A percentile compares a stretch with the other conserved stretches of the same genome.
Evolutionary conservation across 805 yeast genomes (phyloP).

Genomic region (Candida coleopterorum): DNA sequence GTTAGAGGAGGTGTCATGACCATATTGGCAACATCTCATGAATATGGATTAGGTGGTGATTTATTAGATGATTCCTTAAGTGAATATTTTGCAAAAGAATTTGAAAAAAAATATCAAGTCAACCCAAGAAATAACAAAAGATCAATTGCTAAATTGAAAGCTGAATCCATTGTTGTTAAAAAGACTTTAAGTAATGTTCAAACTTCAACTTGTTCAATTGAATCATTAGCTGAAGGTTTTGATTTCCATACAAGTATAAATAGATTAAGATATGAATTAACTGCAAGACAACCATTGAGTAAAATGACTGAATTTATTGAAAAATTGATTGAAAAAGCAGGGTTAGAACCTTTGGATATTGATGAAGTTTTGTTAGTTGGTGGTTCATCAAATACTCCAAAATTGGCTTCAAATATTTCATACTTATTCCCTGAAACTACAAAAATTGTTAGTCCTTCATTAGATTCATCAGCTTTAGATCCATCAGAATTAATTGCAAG

Average conservation of each 20-base stretch:
- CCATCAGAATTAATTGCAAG: constrained; percentile 88
- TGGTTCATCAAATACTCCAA: constrained; percentile 90
- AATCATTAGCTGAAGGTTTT: constrained; percentile 87
- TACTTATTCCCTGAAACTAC: constrained; percentile 78
- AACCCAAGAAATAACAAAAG: constrained; percentile 79
- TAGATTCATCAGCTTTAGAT: constrained; percentile 71
- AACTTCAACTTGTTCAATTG: constrained; percentile 87
- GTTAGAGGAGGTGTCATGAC: constrained; percentile 94
- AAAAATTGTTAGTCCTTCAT: constrained; percentile 67
- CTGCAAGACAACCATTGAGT: constrained; percentile 71
- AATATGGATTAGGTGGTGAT: constrained; percentile 82
- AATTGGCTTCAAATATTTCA: constrained; percentile 72
- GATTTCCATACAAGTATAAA: constrained; percentile 92
- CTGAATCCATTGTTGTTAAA: constrained; percentile 79
- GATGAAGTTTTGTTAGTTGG: constrained; percentile 91
- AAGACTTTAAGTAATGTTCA: constrained; percentile 89
- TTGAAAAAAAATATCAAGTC: constrained; percentile 78
- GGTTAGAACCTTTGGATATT: constrained; percentile 76
- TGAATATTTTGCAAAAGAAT: constrained; percentile 87
- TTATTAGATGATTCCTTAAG: constrained; percentile 74
- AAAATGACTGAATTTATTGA: constrained; percentile 76
- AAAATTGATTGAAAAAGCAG: constrained; percentile 72
- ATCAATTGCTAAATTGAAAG: constrained; percentile 82
- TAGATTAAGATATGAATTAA: constrained; percentile 89
- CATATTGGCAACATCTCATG: constrained; percentile 78